Percentiles rank a stretch among this genome's conserved stretches.
Conservation (phyloP, 306 rosid genomes). For the Trifolium dubium region DNA sequence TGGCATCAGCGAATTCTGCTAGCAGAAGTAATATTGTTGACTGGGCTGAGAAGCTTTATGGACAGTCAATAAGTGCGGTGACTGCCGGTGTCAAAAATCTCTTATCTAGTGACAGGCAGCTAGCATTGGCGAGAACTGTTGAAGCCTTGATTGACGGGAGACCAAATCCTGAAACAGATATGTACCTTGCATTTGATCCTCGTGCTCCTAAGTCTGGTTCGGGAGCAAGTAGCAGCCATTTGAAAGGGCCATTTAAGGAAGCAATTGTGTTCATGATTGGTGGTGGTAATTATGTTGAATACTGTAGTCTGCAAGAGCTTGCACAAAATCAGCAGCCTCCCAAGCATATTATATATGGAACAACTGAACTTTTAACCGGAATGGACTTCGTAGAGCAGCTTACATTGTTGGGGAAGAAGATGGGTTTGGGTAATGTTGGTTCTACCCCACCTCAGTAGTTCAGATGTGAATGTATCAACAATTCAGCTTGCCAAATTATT, state of each 20-base stretch:
- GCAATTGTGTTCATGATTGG: constrained; percentile 96
- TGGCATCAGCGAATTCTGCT: constrained; percentile 90
- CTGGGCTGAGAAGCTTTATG: constrained; percentile 98
- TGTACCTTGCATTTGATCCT: constrained; percentile 81
- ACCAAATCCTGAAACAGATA: constrained; percentile 91
- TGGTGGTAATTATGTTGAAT: constrained; percentile 94
- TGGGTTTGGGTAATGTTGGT: constrained; percentile 76
- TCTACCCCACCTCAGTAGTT: constrained; percentile 62
- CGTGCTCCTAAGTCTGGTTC: constrained; percentile 84
- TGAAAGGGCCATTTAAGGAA: constrained; percentile 94
- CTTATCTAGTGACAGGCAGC: constrained; percentile 86
- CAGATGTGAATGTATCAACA: constrained; percentile 27
- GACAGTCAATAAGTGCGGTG: constrained; percentile 90
- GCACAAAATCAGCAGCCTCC: constrained; percentile 77
- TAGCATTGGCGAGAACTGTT: constrained; percentile 90
- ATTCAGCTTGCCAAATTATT: constrained; percentile 36
- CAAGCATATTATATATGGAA: constrained; percentile 86
- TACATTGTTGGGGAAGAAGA: constrained; percentile 79
- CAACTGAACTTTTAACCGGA: constrained; percentile 93
- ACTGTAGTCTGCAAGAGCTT: constrained; percentile 87
- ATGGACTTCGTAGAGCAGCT: constrained; percentile 93
- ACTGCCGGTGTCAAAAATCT: constrained; percentile 97
- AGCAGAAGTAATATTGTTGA: constrained; percentile 91
- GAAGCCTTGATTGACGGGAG: constrained; percentile 95
- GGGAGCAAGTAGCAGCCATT: constrained; percentile 71